Base-by-base conservation (phyloP, 1,284 basidiomycete genomes). In the Ganoderma lucidum region DNA sequence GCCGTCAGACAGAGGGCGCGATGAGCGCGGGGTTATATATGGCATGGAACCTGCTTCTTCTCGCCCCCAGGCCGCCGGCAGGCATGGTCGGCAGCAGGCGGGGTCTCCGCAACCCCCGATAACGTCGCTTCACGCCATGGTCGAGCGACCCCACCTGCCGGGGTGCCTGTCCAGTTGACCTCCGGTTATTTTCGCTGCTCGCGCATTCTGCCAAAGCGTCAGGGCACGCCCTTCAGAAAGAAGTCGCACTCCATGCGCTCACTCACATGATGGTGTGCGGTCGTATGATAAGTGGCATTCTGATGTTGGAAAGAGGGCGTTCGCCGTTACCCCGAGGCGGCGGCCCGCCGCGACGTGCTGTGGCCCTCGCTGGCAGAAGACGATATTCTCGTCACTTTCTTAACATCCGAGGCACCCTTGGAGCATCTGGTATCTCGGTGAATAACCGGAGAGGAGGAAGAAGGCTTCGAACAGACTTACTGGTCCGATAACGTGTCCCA, bases 141-240 rank as follows among this genome's bases (percentile, higher is more conserved):
- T 60, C 32, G 64, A 51, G 6, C 68, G 62, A 45, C 66, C 42
- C 58, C 66, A 53, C 37, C 23, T 15, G 35, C 48, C 45, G 62
- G 32, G 55, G 48, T 41, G 62, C 37, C 45, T 41, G 51, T 56
- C 65, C 58, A 68, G 56, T 23, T 68, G 71, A 59, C 69, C 69
- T 69, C 71, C 69, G 45, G 69, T 70, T 69, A 70, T 70, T 70
- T 70, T 70, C 60, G 68, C 58, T 41, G 45, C 37, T 44, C 23
- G 23, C 51, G 39, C 63, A 55, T 30, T 15, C 62, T 62, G 55
- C 55, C 63, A 59, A 59, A 37, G 48, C 63, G 67, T 66, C 69
- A 70, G 67, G 60, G 55, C 37, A 59, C 32, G 45, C n/a, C 45
- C n/a, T n/a, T n/a, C 23, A 23, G 23, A n/a, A 48, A 48, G 45